These are phyloP conservation scores for Xylaria sp. DNA, from an alignment of 2,329 filamentous ascomycete genomes.

Conservation along the genomic window DNA sequence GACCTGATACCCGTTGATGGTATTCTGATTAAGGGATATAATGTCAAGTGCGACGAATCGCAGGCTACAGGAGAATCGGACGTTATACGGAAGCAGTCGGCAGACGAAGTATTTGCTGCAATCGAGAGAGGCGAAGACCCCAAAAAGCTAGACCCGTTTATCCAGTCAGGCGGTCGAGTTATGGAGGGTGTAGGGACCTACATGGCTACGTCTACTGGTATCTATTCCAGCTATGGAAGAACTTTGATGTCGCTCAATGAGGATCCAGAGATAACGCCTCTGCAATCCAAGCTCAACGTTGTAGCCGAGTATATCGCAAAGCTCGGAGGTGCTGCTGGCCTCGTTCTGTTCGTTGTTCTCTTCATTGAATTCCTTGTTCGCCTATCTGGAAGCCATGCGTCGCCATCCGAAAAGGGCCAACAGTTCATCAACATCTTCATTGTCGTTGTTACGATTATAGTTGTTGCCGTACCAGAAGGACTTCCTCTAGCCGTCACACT, in stretches of 20 bases:
- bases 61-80: constrained; percentile 84
- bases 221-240: constrained; percentile 79
- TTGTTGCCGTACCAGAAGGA: constrained; percentile 82
- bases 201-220: constrained; percentile 77
- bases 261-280: constrained; percentile 78
- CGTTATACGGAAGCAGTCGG: constrained; percentile 74
- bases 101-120: constrained; percentile 74
- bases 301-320: constrained; percentile 83
- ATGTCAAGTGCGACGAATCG: constrained; percentile 81
- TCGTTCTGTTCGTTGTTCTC: constrained; percentile 84
- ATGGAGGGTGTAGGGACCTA: constrained; percentile 82
- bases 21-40: constrained; percentile 77
- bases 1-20: constrained; percentile 81
- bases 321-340: constrained; percentile 78
- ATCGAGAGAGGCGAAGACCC: constrained; percentile 74
- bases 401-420: constrained; percentile 80
- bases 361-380: constrained; percentile 85
- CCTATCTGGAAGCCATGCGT: constrained; percentile 57
- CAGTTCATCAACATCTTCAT: constrained; percentile 81
- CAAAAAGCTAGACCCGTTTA: constrained; percentile 82
- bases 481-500: constrained; percentile 82
- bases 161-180: constrained; percentile 84
- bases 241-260: constrained; percentile 80
- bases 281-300: constrained; percentile 79
- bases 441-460: constrained; percentile 81